Base-by-base conservation (phyloP, 1,284 basidiomycete genomes). In the Ustilago curta region DNA sequence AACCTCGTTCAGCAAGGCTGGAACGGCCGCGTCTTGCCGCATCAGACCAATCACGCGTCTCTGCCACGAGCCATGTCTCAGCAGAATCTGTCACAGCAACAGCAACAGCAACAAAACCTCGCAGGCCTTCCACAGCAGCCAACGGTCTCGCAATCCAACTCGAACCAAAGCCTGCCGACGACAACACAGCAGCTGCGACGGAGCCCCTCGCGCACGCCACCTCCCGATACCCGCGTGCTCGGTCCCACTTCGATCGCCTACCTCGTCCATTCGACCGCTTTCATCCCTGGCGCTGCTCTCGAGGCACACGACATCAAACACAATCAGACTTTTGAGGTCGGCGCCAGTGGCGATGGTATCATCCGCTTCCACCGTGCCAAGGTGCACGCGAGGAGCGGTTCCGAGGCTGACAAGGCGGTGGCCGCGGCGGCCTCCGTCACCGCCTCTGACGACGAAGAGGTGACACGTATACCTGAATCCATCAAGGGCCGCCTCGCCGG, bases 221-320 rank as follows among this genome's bases (percentile, higher is more conserved):
- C 69, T 57, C 77, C 69, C 4, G 85, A 86, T 62, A 73, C 84
- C 11, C 73, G 85, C 21, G 81, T 86, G 31, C 72, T 85, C 19
- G 94, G 93, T 49, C 92, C 93, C 25, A 95, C 94, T 8, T 92
- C 92, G 37, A 88, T 93, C 69, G 88, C 91, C 11, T 94, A 95
- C 86, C 87, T 97, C 21, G 87, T 97, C 59, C 94, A 97, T 85
- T 95, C 94, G 53, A 91, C 92, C 85, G 90, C 92, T 31, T 90
- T 91, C 53, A 90, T 97, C 74, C 91, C 93, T 7, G 73, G 82
- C 89, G 91, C 48, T 90, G 89, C 91, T 58, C 96, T 94, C 80
- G 93, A 95, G 86, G 90, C 88, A 35, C 95, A 94, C 85, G 94
- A 97, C 85, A 88, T 91, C 68, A 84, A 85, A 62, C 84, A 85